Evolutionary conservation across 2,329 filamentous ascomycete genomes (phyloP).

Genomic region (Calonectria montana): DNA sequence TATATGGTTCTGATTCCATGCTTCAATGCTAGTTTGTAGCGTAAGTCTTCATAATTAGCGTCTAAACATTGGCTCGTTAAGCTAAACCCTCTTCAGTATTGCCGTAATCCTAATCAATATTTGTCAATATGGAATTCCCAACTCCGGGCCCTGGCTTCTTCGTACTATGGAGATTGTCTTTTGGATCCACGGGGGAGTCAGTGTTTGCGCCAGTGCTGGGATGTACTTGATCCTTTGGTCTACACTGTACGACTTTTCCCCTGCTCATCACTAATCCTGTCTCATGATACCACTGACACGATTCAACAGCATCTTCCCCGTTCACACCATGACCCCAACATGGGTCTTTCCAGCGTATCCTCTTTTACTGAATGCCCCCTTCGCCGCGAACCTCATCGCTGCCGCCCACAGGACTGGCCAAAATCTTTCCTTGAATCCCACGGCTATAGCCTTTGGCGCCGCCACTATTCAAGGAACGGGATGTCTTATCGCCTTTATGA

Average conservation of each 20-base stretch:
- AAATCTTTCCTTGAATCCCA: slow-evolving; percentile 48
- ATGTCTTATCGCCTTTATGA: slow-evolving; percentile 75
- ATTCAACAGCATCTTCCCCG: slow-evolving; percentile 64
- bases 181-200: slow-evolving; percentile 78
- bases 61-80: neutral
- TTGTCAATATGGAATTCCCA: slow-evolving; percentile 78
- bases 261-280: neutral
- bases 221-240: slow-evolving; percentile 82
- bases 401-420: slow-evolving; percentile 46
- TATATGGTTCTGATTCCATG: neutral
- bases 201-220: slow-evolving; percentile 73
- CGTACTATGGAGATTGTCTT: slow-evolving; percentile 73
- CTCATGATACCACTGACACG: neutral
- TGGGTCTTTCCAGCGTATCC: slow-evolving; percentile 92
- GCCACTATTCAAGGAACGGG: slow-evolving; percentile 65
- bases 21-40: slow-evolving; percentile 53
- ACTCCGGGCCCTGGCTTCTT: slow-evolving; percentile 71
- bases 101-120: slow-evolving; percentile 84
- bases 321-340: slow-evolving; percentile 86
- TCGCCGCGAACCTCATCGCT: slow-evolving; percentile 70
- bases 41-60: slow-evolving; percentile 44
- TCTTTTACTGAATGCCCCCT: slow-evolving; percentile 79
- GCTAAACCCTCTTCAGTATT: slow-evolving; percentile 58
- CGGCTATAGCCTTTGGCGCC: slow-evolving; percentile 61
- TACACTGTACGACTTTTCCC: slow-evolving; percentile 56